A percentile compares a stretch with the other conserved stretches of the same genome.
Conservation (phyloP, 345 rosid species). For the Eucalyptus tenuipes region DNA sequence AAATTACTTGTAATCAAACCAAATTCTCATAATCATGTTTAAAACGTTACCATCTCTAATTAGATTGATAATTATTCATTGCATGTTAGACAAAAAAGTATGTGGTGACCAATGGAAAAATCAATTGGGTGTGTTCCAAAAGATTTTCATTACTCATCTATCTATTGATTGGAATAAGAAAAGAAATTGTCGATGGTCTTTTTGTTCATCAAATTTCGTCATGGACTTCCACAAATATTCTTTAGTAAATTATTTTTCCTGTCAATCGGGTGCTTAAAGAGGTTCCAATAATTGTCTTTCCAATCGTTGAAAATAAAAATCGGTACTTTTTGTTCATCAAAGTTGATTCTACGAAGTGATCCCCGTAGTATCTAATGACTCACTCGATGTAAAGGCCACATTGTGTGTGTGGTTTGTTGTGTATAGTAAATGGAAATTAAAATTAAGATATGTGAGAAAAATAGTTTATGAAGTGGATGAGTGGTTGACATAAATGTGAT, state of each 20-base stretch:
- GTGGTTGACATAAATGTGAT: not conserved
- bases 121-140: rapidly evolving
- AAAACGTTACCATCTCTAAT: not conserved
- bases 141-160: not conserved
- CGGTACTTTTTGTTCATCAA: not conserved
- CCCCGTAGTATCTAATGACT: not conserved
- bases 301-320: not conserved
- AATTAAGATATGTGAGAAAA: not conserved
- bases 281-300: not conserved
- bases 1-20: rapidly evolving
- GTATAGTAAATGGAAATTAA: not conserved
- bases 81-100: not conserved
- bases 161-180: not conserved
- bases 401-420: not conserved
- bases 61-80: not conserved
- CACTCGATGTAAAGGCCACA: not conserved
- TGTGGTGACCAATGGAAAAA: not conserved
- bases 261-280: not conserved
- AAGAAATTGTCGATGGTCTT: not conserved
- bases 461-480: not conserved
- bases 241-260: not conserved
- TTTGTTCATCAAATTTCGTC: not conserved
- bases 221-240: not conserved
- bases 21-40: not conserved
- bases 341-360: not conserved